Base-by-base conservation (phyloP, 2,329 filamentous ascomycete genomes). In the Phialophora expanda region DNA sequence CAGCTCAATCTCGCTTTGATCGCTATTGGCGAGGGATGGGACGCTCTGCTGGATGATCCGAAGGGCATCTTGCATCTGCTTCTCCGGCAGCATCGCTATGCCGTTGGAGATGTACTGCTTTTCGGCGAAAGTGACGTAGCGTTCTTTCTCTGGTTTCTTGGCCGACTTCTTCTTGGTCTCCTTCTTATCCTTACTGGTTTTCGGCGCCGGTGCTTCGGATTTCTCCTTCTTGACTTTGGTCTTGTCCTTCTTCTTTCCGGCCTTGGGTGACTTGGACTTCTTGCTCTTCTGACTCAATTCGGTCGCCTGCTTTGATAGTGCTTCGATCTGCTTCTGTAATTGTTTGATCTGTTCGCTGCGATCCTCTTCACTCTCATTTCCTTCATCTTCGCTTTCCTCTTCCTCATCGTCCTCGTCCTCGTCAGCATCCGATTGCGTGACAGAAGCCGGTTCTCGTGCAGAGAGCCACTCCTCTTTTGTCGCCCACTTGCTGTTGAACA, bases 51-150 rank as follows among this genome's bases (percentile, higher is more conserved):
- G 92, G 75, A 99, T 98, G 68, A 98, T 93, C 66, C 90, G 87
- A 34, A 97, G 91, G 0, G 94, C 92, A 71, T 88, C 87, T 57
- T 89, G 86, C 74, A 97, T 90, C 71, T 92, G 88, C n/a, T 84
- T 83, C 57, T 90, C 89, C 20, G 93, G 89, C 64, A 98, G 87
- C 68, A 89, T 89, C 73, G 89, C 90, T 69, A 97, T 95, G 14
- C 91, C 90, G 65, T 90, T 89, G 1, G 92, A 94, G 65, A 99
- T 96, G 70, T 93, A 87, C 65, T 95, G 92, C 82, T 98, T 98
- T 79, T 99, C 93, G 3, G 89, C 84, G 66, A 89, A 86, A 7
- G 87, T 89, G 53, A 92, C 87, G 74, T 91, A 86, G 61, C 85
- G 85, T n/a, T 84, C 81, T 73, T 86, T 88, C 67, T 82, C 84